Percentiles rank a stretch among this genome's conserved stretches.
Conservation (phyloP, 164 flowering plant species). For the Macadamia tetraphylla region DNA sequence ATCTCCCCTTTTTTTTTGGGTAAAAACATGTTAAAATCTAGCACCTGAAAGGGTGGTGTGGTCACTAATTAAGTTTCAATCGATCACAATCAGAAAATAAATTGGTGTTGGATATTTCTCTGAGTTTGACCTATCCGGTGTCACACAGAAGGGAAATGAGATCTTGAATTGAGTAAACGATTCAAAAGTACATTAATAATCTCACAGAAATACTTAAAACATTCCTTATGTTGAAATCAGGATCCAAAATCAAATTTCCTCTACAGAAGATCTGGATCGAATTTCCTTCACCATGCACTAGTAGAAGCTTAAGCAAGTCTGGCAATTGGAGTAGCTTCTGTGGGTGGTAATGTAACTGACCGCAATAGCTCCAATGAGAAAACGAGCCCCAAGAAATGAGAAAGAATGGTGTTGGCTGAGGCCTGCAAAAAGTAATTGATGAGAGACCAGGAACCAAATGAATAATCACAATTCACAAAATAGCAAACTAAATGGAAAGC, state of each 20-base stretch:
- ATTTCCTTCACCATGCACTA: background rate
- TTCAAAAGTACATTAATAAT: background rate
- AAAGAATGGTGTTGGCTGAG: constrained; percentile 87
- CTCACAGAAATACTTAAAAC: background rate
- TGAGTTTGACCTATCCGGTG: too few relatives aligned
- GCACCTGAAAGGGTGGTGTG: too few relatives aligned
- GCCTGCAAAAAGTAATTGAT: constrained; percentile 48
- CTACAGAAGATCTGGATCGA: background rate
- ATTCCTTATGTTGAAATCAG: background rate
- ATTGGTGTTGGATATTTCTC: too few relatives aligned
- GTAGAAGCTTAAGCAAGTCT: constrained; percentile 37
- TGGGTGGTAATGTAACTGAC: constrained; percentile 70
- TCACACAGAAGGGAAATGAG: background rate
- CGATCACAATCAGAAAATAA: too few relatives aligned
- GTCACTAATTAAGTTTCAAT: too few relatives aligned
- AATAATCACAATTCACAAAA: too few relatives aligned
- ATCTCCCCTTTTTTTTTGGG: too few relatives aligned
- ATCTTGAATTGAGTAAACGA: background rate
- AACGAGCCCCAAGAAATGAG: constrained; percentile 89
- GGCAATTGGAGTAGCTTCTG: constrained; percentile 51
- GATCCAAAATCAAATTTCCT: background rate
- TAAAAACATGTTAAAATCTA: too few relatives aligned
- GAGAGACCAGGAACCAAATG: background rate
- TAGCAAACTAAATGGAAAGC: too few relatives aligned
- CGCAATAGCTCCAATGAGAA: constrained; percentile 91